These are phyloP conservation scores for Yamadazyma akitaensis DNA, from an alignment of 805 yeast species.

Conservation along the genomic window DNA sequence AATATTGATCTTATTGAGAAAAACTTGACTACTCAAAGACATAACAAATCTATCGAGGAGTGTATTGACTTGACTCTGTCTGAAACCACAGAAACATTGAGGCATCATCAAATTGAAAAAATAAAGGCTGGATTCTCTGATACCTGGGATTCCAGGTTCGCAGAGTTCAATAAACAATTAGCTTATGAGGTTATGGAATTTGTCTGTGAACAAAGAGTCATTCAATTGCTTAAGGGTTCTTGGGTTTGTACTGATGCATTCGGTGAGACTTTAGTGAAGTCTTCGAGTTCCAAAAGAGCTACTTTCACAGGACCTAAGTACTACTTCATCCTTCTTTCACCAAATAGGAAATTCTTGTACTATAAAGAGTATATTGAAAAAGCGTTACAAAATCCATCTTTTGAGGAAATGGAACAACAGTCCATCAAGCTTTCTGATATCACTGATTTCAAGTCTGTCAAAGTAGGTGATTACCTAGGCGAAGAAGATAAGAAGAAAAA, in stretches of 20 bases:
- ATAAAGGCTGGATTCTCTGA: constrained; percentile 33
- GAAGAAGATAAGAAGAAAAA: constrained; percentile 44
- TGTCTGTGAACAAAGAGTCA: constrained; percentile 70
- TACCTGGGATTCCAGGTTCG: constrained; percentile 46
- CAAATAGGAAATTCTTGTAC: constrained; percentile 58
- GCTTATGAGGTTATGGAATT: constrained; percentile 61
- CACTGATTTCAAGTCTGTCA: constrained; percentile 46
- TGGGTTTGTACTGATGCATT: constrained; percentile 73
- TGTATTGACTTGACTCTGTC: constrained; percentile 40
- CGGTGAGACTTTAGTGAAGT: constrained; percentile 28
- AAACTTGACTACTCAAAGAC: constrained; percentile 7
- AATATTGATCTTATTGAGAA: constrained; percentile 28
- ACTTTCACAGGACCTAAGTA: constrained; percentile 22
- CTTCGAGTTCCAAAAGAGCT: constrained; percentile 4
- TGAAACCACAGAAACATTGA: constrained; percentile 46
- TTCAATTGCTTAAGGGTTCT: constrained; percentile 69
- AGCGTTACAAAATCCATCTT: constrained; percentile 48
- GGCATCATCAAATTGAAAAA: constrained; percentile 50
- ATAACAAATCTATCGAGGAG: constrained; percentile 37
- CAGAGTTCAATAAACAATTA: constrained; percentile 48
- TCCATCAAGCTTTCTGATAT: constrained; percentile 53
- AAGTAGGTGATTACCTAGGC: constrained; percentile 35
- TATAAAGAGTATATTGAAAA: constrained; percentile 57
- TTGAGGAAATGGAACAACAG: constrained; percentile 53
- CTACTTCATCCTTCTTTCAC: constrained; percentile 61